A percentile compares a stretch with the other conserved stretches of the same genome.
phyloP scores from a whole-genome alignment of 2,329 filamentous ascomycete species.

The Drechslerella stenobrocha region DNA sequence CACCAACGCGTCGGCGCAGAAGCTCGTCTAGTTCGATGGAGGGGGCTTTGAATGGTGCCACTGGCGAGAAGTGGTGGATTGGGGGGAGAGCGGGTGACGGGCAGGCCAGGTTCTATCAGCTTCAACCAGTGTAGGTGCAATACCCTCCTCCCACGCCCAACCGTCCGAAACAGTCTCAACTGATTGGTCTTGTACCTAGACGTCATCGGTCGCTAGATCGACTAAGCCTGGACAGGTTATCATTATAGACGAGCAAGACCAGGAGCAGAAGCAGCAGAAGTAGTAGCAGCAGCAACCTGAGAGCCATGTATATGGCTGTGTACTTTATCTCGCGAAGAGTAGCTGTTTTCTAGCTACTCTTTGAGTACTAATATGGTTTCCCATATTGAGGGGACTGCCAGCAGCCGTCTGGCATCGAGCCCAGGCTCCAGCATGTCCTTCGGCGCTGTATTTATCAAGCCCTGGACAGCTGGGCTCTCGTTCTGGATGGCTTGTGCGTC shows the following conservation, averaged over 20 bases:
- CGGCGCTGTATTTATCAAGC: no score
- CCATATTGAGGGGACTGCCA: no score
- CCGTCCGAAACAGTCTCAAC: not conserved
- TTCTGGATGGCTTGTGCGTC: no score
- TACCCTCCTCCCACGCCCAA: no score
- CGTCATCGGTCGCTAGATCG: constrained; percentile 53
- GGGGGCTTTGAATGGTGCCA: constrained; percentile 50
- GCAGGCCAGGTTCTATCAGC: constrained; percentile 53
- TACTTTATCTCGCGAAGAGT: no score
- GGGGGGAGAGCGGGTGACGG: constrained; percentile 53
- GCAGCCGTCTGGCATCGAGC: no score
- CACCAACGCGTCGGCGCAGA: constrained; percentile 49
- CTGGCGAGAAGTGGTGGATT: constrained; percentile 54
- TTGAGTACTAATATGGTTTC: no score
- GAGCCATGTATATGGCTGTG: not conserved
- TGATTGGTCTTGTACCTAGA: constrained; percentile 14
- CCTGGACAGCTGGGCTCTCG: no score
- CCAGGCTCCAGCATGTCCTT: no score
- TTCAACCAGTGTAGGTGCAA: constrained; percentile 53
- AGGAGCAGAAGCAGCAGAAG: not conserved
- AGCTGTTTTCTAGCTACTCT: no score
- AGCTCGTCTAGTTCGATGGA: constrained; percentile 52
- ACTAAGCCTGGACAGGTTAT: constrained; percentile 52
- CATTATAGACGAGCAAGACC: constrained; percentile 44
- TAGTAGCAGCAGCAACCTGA: not conserved